Base-by-base conservation (phyloP, 805 yeast genomes). In the Metschnikowia lunata region DNA sequence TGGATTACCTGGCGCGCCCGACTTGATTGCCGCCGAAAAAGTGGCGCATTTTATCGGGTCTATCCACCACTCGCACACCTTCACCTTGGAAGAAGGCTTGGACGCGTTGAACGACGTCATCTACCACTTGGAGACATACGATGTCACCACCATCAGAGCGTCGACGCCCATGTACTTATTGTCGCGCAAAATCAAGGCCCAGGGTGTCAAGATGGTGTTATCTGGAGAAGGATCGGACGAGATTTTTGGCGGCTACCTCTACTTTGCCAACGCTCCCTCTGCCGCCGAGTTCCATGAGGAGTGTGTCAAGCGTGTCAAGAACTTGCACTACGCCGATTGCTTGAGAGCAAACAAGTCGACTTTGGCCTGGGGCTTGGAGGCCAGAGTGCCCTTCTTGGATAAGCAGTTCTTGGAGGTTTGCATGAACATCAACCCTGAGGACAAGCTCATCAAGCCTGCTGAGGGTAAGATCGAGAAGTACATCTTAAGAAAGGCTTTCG, bases 291-390 rank as follows among this genome's bases (percentile, higher is more conserved):
- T 93, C 89, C 98, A 93, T 72, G 74, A 81, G 50, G 99, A 93
- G 75, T 86, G 95, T 71, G 96, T 93, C 51, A 77, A 85, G 74
- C 81, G 99, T 69, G 97, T 93, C 59, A 88, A 93, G 78, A 90
- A 93, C 91, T 78, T 93, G 71, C 97, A 93, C 71, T 82, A 82
- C 57, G 88, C 98, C 50, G 99, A 93, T 75, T 91, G 98, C 76
- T 75, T 93, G 66, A 85, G 99, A 71, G 99, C 99, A 54, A 93
- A 93, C 86, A 93, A 93, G 74, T 90, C 97, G 30, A 93, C 99
- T 47, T 88, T 93, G 97, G 98, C 99, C 36, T 93, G 99, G 99
- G 99, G 99, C 69, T 79, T 93, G 53, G 99, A 93, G 75, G 99
- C 99, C 50, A 86, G 99, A 74, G 99, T 93, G 56, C 99, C 99